phyloP scores from a whole-genome alignment of 352 stramenopile species.

The Phytopythium delawarense region DNA sequence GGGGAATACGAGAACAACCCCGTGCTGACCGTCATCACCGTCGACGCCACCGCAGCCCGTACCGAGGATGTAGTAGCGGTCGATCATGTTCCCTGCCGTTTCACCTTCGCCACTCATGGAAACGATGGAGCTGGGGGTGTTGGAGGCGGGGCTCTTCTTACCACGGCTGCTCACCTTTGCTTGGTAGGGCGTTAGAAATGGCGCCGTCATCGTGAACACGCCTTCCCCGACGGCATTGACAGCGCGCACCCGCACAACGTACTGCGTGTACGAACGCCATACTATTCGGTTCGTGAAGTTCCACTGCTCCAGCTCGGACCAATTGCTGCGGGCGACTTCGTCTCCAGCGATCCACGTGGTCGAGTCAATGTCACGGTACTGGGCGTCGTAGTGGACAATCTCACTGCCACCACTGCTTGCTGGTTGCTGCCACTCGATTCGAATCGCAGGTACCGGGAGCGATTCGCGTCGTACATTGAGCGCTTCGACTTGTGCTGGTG shows the following conservation, averaged over 20 bases:
- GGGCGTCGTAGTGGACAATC: conserved; percentile 35
- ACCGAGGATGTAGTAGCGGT: conserved; percentile 62
- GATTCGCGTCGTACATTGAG: conserved; percentile 18
- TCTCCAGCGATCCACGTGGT: conserved; percentile 40
- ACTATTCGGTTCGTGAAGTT: conserved; percentile 10
- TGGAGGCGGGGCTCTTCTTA: background rate
- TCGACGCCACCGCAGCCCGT: conserved; percentile 38
- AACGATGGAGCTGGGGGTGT: background rate
- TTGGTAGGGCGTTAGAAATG: conserved; percentile 41
- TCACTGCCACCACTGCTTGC: conserved; percentile 18
- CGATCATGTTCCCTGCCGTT: conserved; percentile 33
- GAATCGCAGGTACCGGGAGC: conserved; percentile 5
- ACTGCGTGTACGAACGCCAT: conserved; percentile 28
- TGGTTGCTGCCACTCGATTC: conserved; percentile 31
- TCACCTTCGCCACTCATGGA: conserved; percentile 22
- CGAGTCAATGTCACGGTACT: conserved; percentile 28
- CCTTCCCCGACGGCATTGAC: conserved; percentile 21
- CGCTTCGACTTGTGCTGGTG: conserved; percentile 18
- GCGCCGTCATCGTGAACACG: conserved; percentile 16
- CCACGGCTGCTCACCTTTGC: background rate
- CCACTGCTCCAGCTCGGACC: background rate
- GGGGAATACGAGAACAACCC: conserved; percentile 57
- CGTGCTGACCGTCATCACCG: conserved; percentile 36
- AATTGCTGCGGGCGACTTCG: background rate
- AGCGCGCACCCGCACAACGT: conserved; percentile 38